Percentiles rank a stretch among this genome's conserved stretches.
Evolutionary conservation across 352 stramenopile genomes (phyloP).

Genomic region (Globisporangium alternatum): DNA sequence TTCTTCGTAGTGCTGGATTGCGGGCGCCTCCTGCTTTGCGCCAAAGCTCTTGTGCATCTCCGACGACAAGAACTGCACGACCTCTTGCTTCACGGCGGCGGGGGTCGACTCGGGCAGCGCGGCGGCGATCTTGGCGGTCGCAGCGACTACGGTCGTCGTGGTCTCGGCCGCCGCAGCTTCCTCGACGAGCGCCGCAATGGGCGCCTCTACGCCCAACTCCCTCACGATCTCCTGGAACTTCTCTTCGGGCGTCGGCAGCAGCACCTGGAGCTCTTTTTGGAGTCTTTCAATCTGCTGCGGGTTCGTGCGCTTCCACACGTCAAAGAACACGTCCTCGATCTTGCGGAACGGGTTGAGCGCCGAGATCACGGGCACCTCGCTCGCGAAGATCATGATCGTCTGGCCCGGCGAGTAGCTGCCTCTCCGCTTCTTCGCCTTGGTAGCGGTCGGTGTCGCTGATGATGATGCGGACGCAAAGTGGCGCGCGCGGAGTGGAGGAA

Average conservation of each 20-base stretch:
- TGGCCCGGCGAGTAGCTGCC: background rate
- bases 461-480: background rate
- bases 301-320: constrained; percentile 78
- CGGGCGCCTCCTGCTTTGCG: constrained; percentile 51
- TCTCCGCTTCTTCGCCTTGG: constrained; percentile 8
- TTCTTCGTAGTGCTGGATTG: constrained; percentile 69
- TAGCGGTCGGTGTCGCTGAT: background rate
- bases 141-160: constrained; percentile 33
- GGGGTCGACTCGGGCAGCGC: constrained; percentile 51
- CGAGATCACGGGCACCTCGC: constrained; percentile 81
- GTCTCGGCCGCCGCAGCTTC: constrained; percentile 50
- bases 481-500: background rate
- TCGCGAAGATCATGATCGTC: constrained; percentile 81
- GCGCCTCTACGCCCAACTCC: constrained; percentile 44
- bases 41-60: constrained; percentile 83
- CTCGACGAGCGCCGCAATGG: constrained; percentile 54
- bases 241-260: constrained; percentile 43
- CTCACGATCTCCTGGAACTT: constrained; percentile 58
- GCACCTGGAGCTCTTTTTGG: constrained; percentile 42
- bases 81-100: constrained; percentile 45
- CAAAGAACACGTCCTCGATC: constrained; percentile 82
- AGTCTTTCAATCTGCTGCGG: constrained; percentile 52
- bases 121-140: constrained; percentile 42
- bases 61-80: constrained; percentile 72
- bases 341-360: constrained; percentile 80